Evolutionary conservation across 2,329 filamentous ascomycete genomes (phyloP).

Genomic region (Dendryphion nanum): DNA sequence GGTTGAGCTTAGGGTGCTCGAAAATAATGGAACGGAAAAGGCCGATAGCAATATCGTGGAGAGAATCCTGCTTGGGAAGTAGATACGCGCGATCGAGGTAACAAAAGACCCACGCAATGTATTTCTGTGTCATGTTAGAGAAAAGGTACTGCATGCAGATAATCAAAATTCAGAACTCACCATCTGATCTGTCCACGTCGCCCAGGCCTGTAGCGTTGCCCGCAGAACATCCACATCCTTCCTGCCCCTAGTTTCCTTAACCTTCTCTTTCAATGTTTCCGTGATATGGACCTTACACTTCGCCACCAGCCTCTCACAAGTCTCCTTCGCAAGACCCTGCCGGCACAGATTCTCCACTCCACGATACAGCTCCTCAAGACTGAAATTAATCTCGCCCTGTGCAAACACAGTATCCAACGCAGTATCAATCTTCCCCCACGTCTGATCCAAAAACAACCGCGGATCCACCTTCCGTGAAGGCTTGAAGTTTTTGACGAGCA

Average conservation of each 20-base stretch:
- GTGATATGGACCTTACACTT: slow-evolving; percentile 65
- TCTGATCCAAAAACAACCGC: slow-evolving; percentile 74
- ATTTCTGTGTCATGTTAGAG: slow-evolving; percentile 51
- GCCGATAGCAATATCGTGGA: slow-evolving; percentile 77
- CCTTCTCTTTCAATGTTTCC: slow-evolving; percentile 54
- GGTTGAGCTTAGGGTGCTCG: slow-evolving; percentile 51
- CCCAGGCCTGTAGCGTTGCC: slow-evolving; percentile 65
- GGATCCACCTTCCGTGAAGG: slow-evolving; percentile 63
- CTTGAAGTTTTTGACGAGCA: slow-evolving; percentile 91
- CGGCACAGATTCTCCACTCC: slow-evolving; percentile 90
- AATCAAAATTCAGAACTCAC: slow-evolving; percentile 45
- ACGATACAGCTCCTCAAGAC: slow-evolving; percentile 86
- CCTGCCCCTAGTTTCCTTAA: slow-evolving; percentile 57
- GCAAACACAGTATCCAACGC: slow-evolving; percentile 74
- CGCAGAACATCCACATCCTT: slow-evolving; percentile 65
- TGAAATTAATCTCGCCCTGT: slow-evolving; percentile 57
- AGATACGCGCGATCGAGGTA: slow-evolving; percentile 91
- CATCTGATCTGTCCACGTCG: slow-evolving; percentile 73
- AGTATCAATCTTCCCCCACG: slow-evolving; percentile 70
- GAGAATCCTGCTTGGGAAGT: slow-evolving; percentile 69
- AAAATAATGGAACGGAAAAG: slow-evolving; percentile 69
- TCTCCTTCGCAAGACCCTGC: slow-evolving; percentile 66
- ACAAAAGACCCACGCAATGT: slow-evolving; percentile 85
- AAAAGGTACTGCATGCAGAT: too few relatives aligned
- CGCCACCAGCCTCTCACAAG: slow-evolving; percentile 65